Percentiles rank a stretch among this genome's conserved stretches.
Conservation (phyloP, 352 stramenopile species). For the Globisporangium spiculum region DNA sequence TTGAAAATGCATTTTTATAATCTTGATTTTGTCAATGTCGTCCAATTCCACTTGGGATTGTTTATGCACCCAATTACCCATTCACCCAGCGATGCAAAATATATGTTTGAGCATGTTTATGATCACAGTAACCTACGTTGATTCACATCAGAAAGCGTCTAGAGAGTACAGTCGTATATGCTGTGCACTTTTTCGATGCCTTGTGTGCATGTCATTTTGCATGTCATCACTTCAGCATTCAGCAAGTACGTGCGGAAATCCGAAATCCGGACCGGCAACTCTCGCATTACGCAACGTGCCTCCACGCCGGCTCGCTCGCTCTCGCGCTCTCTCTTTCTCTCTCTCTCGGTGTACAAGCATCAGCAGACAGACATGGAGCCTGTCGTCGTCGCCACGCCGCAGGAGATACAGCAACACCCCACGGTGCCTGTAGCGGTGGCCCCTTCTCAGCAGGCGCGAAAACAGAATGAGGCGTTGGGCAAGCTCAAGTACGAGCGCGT, state of each 20-base stretch:
- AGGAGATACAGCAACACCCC: background rate
- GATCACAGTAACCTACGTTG: background rate
- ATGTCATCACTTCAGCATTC: background rate
- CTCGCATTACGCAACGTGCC: background rate
- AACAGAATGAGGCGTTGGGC: constrained; percentile 23
- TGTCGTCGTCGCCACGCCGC: constrained; percentile 2
- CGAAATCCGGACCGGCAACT: background rate
- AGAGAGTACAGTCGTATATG: background rate
- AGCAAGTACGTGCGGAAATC: background rate
- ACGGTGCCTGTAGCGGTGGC: background rate
- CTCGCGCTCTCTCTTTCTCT: background rate
- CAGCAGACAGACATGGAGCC: background rate
- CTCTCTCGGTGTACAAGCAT: background rate
- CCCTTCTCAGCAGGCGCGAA: constrained; percentile 6
- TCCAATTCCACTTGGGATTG: too few relatives aligned
- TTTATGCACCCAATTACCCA: too few relatives aligned
- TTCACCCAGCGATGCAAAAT: background rate
- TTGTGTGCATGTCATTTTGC: background rate
- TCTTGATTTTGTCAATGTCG: too few relatives aligned
- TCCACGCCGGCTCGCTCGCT: background rate
- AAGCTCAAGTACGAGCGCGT: constrained; percentile 76
- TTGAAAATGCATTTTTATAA: too few relatives aligned
- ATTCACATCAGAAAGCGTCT: background rate
- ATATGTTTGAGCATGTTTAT: background rate
- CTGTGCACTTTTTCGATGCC: background rate